A percentile compares a stretch with the other conserved stretches of the same genome.
phyloP scores from a whole-genome alignment of 352 stramenopile genomes.

The Phytophthora kernoviae region DNA sequence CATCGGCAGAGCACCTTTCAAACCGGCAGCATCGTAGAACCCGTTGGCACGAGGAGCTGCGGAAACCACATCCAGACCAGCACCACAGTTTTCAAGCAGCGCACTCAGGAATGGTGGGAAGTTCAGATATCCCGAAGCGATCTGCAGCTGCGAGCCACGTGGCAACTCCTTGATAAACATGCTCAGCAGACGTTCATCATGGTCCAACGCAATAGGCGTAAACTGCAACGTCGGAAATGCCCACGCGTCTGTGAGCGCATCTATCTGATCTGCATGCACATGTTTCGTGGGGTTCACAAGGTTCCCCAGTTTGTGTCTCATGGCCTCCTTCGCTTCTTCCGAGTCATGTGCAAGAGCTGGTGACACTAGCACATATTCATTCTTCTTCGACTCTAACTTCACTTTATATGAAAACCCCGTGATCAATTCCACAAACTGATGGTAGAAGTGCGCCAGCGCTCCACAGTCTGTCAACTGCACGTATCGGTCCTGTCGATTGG shows the following conservation, averaged over 20 bases:
- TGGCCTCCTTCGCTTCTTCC: constrained; percentile 37
- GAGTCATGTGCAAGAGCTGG: constrained; percentile 39
- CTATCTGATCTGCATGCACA: constrained; percentile 4
- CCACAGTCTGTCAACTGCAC: constrained; percentile 61
- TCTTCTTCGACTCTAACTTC: constrained; percentile 22
- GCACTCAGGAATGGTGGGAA: constrained; percentile 72
- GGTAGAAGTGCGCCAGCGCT: constrained; percentile 65
- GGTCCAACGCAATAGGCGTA: constrained; percentile 55
- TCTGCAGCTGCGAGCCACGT: constrained; percentile 49
- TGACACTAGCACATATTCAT: constrained; percentile 31
- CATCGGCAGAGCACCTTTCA: constrained; percentile 81
- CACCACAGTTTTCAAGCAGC: constrained; percentile 47
- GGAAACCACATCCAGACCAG: constrained; percentile 64
- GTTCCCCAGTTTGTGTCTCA: constrained; percentile 51
- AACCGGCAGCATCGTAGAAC: constrained; percentile 71
- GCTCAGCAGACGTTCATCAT: constrained; percentile 62
- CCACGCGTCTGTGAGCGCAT: constrained; percentile 53
- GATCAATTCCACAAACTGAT: constrained; percentile 68
- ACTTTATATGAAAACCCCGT: constrained; percentile 52
- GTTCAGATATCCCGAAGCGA: constrained; percentile 84
- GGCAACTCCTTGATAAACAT: constrained; percentile 54
- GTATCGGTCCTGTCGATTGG: constrained; percentile 82
- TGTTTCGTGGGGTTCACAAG: constrained; percentile 42
- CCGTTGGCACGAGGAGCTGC: constrained; percentile 72
- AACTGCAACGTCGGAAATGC: constrained; percentile 82